Conservation (phyloP, 345 rosid species). For the Corchorus olitorius region DNA sequence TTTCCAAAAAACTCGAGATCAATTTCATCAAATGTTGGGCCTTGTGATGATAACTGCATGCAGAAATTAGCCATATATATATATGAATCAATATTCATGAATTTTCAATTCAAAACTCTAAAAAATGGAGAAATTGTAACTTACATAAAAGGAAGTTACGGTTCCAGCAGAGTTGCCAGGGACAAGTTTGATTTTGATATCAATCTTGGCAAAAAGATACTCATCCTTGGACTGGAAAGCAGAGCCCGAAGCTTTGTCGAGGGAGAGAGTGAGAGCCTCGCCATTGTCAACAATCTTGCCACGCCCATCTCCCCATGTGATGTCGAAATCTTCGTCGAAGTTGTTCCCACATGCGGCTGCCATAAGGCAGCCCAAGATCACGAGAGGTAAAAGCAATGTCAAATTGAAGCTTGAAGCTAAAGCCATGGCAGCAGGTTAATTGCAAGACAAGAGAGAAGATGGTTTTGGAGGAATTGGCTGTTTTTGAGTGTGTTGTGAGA, state of each 20-base stretch:
- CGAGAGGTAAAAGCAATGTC: neutral
- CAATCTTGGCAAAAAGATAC: slow-evolving; percentile 50
- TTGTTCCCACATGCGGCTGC: neutral
- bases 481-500: too few species aligned
- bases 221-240: slow-evolving; percentile 61
- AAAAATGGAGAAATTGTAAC: neutral
- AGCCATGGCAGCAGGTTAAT: too few species aligned
- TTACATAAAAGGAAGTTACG: slow-evolving; percentile 50
- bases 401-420: slow-evolving; percentile 22
- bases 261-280: slow-evolving; percentile 44
- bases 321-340: slow-evolving; percentile 27
- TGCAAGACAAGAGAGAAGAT: too few species aligned
- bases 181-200: slow-evolving; percentile 59
- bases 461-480: too few species aligned
- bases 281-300: slow-evolving; percentile 46
- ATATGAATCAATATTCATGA: neutral
- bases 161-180: slow-evolving; percentile 66
- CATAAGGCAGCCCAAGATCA: neutral
- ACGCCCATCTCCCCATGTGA: slow-evolving; percentile 48
- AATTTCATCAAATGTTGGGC: slow-evolving; percentile 66
- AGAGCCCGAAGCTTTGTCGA: slow-evolving; percentile 53
- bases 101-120: neutral
- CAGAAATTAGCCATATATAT: neutral
- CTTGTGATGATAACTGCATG: slow-evolving; percentile 51
- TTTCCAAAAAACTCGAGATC: slow-evolving; percentile 72